Evolutionary conservation across 139 green algal species (phyloP), one percentile per base, ranked within the genome.

Genomic region (Closterium sp.): DNA sequence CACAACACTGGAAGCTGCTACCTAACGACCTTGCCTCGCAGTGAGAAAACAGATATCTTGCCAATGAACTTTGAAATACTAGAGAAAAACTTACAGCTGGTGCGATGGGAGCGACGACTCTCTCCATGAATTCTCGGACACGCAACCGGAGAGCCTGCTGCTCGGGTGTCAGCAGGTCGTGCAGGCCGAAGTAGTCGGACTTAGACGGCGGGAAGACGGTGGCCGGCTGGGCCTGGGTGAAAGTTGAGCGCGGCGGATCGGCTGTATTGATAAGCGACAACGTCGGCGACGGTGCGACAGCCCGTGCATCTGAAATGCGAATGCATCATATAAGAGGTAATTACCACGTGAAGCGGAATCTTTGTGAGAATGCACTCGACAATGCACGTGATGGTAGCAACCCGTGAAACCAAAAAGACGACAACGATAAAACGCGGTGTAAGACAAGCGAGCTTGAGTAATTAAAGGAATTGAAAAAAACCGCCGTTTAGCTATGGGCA

Each of bases 31-130:
- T 45, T 45, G 38, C 4, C 38, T 45, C 38, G 38, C 38, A 45
- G 9, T 45, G 4, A 9, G 38, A 45, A 45, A 45, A 45, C 2
- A 45, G 38, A 9, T 11, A 9, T 4, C 38, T 38, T 38, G 32
- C 32, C 32, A 38, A 2, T 38, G 4, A 38, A 38, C 32, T 4
- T 38, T 38, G 32, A 38, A 38, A 38, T 38, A 38, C 4, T 38
- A n/a, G n/a, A n/a, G n/a, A n/a, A n/a, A n/a, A n/a, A 4, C 38
- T 34, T 70, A 94, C 91, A 90, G 42, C 95, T 9, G 95, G 91
- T 34, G 99, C 97, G 21, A 99, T 91, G 5, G 97, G 97, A 1
- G 97, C 97, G 2, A 99, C 97, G 86, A 98, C 94, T n/a, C 31
- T 89, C 92, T 98, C 97, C 97, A 97, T 96, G 88, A 98, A 98